Evolutionary conservation across 2,329 filamentous ascomycete species (phyloP).

Genomic region (Exophiala sideris): DNA sequence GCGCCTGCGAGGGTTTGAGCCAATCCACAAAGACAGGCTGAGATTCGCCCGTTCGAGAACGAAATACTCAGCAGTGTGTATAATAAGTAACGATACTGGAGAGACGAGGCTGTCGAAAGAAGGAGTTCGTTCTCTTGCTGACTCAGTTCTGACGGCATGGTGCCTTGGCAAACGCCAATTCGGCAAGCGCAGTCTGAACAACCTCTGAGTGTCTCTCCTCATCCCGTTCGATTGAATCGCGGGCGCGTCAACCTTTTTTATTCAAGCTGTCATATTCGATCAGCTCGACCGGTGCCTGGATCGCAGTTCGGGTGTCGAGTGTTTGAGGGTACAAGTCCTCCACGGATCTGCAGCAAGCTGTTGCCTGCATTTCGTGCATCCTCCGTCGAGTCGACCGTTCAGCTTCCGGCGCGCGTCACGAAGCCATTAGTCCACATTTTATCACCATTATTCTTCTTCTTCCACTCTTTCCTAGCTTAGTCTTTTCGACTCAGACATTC

Average conservation of each 20-base stretch:
- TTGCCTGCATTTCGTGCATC: slow-evolving; percentile 5
- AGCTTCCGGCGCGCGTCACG: slow-evolving; percentile 19
- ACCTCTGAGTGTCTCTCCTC: neutral
- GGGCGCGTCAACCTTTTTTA: slow-evolving; percentile 8
- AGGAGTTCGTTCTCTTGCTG: too few species aligned
- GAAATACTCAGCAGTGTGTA: too few species aligned
- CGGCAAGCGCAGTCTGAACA: neutral
- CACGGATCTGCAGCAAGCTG: slow-evolving; percentile 4
- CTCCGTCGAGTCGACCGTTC: slow-evolving; percentile 1
- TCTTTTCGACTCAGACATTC: neutral
- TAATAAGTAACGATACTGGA: too few species aligned
- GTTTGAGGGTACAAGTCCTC: neutral
- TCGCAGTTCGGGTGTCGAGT: slow-evolving; percentile 5
- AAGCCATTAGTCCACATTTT: slow-evolving; percentile 9
- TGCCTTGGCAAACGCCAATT: neutral
- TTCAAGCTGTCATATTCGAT: neutral
- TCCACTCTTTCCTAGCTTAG: slow-evolving; percentile 3
- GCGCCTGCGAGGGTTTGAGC: too few species aligned
- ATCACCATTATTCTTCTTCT: slow-evolving; percentile 4
- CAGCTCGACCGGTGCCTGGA: neutral
- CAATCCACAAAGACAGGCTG: too few species aligned
- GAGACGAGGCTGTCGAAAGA: too few species aligned
- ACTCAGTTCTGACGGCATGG: neutral
- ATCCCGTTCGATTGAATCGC: neutral
- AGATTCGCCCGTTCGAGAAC: too few species aligned